A percentile compares a stretch with the other conserved stretches of the same genome.
Conservation (phyloP, 495 filamentous ascomycete species). For the Penicillium ucsense region DNA sequence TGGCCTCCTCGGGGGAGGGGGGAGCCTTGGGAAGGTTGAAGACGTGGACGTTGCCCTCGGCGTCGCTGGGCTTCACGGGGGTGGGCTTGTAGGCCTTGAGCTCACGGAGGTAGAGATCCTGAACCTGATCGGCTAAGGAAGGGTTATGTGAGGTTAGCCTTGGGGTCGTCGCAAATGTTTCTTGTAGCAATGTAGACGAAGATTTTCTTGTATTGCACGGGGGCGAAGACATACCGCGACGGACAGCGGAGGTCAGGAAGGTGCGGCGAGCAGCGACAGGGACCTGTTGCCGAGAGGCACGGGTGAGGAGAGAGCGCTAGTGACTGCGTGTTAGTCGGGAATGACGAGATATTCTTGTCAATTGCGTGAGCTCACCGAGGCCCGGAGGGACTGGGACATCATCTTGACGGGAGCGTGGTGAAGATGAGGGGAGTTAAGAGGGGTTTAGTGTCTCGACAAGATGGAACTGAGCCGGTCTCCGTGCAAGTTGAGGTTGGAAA, state of each 20-base stretch:
- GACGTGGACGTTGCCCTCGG: slow-evolving; percentile 84
- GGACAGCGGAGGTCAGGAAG: slow-evolving; percentile 54
- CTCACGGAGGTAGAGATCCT: slow-evolving; percentile 93
- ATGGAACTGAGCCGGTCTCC: slow-evolving; percentile 28
- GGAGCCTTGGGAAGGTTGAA: slow-evolving; percentile 73
- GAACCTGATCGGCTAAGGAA: slow-evolving; percentile 76
- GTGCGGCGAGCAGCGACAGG: slow-evolving; percentile 62
- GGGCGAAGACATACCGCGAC: slow-evolving; percentile 26
- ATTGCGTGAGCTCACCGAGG: slow-evolving; percentile 42
- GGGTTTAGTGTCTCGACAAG: slow-evolving; percentile 21
- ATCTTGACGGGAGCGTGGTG: slow-evolving; percentile 39
- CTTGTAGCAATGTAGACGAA: too few species aligned
- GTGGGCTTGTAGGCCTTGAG: slow-evolving; percentile 86
- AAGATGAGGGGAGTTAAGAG: slow-evolving; percentile 16
- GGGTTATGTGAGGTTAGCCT: slow-evolving; percentile 9
- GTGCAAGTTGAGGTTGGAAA: slow-evolving; percentile 23
- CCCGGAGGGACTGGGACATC: slow-evolving; percentile 58
- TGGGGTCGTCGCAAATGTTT: not conserved
- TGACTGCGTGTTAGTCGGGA: slow-evolving; percentile 11
- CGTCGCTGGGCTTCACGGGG: slow-evolving; percentile 71
- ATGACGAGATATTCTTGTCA: not conserved
- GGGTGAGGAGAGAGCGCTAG: slow-evolving; percentile 74
- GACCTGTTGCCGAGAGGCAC: slow-evolving; percentile 62
- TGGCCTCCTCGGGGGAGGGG: slow-evolving; percentile 79
- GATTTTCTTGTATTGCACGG: too few species aligned